Evolutionary conservation across 164 flowering plant genomes (phyloP).

Genomic region (Berberis vulgaris): DNA sequence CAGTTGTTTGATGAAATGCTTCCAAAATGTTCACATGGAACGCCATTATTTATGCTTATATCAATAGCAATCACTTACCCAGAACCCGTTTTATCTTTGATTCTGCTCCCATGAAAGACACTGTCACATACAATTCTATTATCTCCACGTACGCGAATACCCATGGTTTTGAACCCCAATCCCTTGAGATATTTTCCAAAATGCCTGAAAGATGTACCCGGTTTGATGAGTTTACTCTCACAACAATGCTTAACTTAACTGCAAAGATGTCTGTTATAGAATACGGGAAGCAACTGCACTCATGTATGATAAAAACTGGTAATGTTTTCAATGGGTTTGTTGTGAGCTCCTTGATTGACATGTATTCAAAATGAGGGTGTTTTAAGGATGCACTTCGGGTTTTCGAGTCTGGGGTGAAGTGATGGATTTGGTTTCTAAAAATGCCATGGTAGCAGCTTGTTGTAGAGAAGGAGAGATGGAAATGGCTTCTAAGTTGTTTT

Average conservation of each 20-base stretch:
- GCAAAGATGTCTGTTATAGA: conserved; percentile 29
- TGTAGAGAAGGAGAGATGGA: conserved; percentile 64
- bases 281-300: conserved; percentile 61
- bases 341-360: conserved; percentile 55
- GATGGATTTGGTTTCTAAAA: conserved; percentile 49
- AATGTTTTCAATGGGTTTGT: conserved; percentile 40
- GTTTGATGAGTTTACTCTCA: conserved; percentile 59
- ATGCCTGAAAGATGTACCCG: conserved; percentile 31
- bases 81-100: conserved; percentile 46
- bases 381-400: conserved; percentile 39
- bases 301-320: conserved; percentile 53
- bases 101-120: conserved; percentile 43
- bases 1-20: conserved; percentile 76
- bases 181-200: conserved; percentile 34
- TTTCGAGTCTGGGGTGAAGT: conserved; percentile 23
- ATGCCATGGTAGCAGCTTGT: conserved; percentile 78
- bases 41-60: conserved; percentile 49
- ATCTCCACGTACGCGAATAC: conserved; percentile 43
- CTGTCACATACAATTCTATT: conserved; percentile 70
- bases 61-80: conserved; percentile 31
- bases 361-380: conserved; percentile 76
- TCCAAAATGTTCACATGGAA: conserved; percentile 78
- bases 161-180: conserved; percentile 37
- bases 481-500: conserved; percentile 45
- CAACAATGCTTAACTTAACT: conserved; percentile 53